Percentiles rank a stretch among this genome's conserved stretches.
These are phyloP conservation scores for Phytophthora aleatoria DNA, from an alignment of 352 stramenopile species.

Conservation along the genomic window DNA sequence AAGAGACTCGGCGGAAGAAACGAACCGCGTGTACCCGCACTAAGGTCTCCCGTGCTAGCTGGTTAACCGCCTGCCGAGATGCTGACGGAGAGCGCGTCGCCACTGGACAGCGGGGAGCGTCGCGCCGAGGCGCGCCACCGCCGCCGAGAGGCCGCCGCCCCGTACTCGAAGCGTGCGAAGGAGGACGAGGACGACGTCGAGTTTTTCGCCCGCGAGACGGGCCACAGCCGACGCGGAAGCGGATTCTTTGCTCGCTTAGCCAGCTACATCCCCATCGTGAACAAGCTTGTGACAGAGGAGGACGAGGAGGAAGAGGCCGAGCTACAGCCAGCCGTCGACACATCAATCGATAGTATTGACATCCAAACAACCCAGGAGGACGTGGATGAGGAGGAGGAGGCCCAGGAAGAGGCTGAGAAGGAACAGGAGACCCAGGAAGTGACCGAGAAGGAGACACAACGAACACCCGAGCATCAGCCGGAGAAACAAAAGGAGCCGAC, in stretches of 20 bases:
- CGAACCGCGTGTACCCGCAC: background rate
- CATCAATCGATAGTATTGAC: slow-evolving; percentile 18
- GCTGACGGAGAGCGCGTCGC: slow-evolving; percentile 39
- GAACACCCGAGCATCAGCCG: slow-evolving; percentile 15
- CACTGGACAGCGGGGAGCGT: slow-evolving; percentile 29
- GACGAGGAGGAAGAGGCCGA: slow-evolving; percentile 28
- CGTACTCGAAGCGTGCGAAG: slow-evolving; percentile 34
- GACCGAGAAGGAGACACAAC: slow-evolving; percentile 14
- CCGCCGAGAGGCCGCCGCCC: slow-evolving; percentile 45
- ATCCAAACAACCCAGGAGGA: slow-evolving; percentile 36
- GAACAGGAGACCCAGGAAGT: slow-evolving; percentile 16
- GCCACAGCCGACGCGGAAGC: slow-evolving; percentile 11
- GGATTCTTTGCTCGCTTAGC: slow-evolving; percentile 64
- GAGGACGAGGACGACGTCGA: slow-evolving; percentile 24
- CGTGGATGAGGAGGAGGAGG: slow-evolving; percentile 27
- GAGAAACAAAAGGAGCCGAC: slow-evolving; percentile 22
- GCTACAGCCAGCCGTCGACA: slow-evolving; percentile 13
- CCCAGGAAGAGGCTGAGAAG: slow-evolving; percentile 7
- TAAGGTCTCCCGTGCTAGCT: background rate
- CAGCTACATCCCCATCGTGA: slow-evolving; percentile 70
- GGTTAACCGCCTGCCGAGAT: slow-evolving; percentile 15
- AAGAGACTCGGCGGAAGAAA: slow-evolving; percentile 10
- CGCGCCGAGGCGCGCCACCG: slow-evolving; percentile 32
- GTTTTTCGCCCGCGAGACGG: slow-evolving; percentile 19
- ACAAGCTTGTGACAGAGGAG: slow-evolving; percentile 52